These are phyloP conservation scores for Talaromyces islandicus DNA, from an alignment of 2,329 filamentous ascomycete genomes.

Conservation along the genomic window DNA sequence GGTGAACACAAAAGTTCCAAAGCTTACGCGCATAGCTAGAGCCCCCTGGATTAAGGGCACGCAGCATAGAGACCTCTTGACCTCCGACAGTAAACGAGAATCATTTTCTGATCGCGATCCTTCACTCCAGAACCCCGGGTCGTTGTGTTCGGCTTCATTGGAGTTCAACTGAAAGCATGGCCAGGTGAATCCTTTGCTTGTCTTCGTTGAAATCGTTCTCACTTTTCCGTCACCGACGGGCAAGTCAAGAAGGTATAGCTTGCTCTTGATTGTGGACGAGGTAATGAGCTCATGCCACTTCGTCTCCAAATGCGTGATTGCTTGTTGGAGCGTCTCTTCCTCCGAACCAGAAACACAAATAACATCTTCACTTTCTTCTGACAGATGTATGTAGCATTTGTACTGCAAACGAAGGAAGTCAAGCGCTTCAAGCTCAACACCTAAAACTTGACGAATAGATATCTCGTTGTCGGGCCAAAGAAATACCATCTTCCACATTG, in stretches of 20 bases:
- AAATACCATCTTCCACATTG: conserved; percentile 28
- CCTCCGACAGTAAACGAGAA: conserved; percentile 20
- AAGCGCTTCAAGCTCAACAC: conserved; percentile 36
- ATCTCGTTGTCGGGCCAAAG: conserved; percentile 42
- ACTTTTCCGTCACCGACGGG: conserved; percentile 15
- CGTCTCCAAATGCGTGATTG: conserved; percentile 22
- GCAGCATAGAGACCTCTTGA: conserved; percentile 26
- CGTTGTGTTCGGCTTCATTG: not conserved
- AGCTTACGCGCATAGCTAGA: conserved; percentile 37
- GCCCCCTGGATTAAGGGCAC: conserved; percentile 28
- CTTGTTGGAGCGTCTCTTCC: conserved; percentile 30
- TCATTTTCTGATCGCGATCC: conserved; percentile 22
- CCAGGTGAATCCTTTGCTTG: not conserved
- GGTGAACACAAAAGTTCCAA: conserved; percentile 36
- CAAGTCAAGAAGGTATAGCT: conserved; percentile 28
- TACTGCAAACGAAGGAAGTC: conserved; percentile 39
- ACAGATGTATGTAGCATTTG: conserved; percentile 37
- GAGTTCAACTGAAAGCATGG: not conserved
- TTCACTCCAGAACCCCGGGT: not conserved
- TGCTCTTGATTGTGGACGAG: conserved; percentile 23
- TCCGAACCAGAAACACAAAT: conserved; percentile 25
- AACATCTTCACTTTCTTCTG: conserved; percentile 22
- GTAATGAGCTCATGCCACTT: conserved; percentile 25
- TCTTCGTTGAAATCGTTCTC: not conserved
- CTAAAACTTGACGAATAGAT: conserved; percentile 34